phyloP scores from a whole-genome alignment of 352 stramenopile species.

The Lagenidium giganteum region DNA sequence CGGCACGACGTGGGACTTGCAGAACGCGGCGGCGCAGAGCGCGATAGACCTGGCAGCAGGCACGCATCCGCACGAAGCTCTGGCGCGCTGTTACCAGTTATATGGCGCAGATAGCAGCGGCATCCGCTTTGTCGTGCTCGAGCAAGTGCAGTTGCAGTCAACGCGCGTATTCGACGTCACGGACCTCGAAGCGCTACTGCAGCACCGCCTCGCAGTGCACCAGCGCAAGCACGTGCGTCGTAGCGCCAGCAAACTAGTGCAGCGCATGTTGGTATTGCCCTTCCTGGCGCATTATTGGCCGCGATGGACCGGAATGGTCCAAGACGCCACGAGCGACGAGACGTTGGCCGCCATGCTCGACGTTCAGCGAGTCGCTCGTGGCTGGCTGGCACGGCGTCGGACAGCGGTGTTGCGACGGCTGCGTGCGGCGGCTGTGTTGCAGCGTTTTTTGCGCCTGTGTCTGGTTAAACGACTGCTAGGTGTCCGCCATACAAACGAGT shows the following conservation, averaged over 20 bases:
- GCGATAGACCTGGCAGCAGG: constrained; percentile 39
- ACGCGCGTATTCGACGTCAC: constrained; percentile 36
- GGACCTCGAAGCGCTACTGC: constrained; percentile 44
- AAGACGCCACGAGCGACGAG: constrained; percentile 10
- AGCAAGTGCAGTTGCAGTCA: constrained; percentile 28
- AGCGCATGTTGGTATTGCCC: constrained; percentile 26
- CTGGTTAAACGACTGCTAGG: constrained; percentile 16
- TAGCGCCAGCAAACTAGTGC: constrained; percentile 33
- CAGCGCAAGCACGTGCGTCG: constrained; percentile 18
- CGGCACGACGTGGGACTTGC: constrained; percentile 69
- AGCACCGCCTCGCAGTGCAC: constrained; percentile 30
- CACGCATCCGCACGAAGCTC: constrained; percentile 35
- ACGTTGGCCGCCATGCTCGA: constrained; percentile 22
- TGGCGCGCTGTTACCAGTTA: constrained; percentile 32
- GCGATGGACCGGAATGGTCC: constrained; percentile 17
- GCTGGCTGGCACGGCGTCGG: constrained; percentile 8
- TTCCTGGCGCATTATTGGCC: constrained; percentile 25
- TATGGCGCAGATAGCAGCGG: constrained; percentile 32
- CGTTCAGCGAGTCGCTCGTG: constrained; percentile 34
- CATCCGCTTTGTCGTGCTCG: constrained; percentile 52
- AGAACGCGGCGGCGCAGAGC: constrained; percentile 42
- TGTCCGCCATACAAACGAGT: constrained; percentile 1
- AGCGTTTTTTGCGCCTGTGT: constrained; percentile 25
- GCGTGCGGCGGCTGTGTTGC: constrained; percentile 21
- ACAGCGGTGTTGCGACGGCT: constrained; percentile 13